These are phyloP conservation scores for Didymella segeticola DNA, from an alignment of 2,329 filamentous ascomycete species.

Conservation along the genomic window DNA sequence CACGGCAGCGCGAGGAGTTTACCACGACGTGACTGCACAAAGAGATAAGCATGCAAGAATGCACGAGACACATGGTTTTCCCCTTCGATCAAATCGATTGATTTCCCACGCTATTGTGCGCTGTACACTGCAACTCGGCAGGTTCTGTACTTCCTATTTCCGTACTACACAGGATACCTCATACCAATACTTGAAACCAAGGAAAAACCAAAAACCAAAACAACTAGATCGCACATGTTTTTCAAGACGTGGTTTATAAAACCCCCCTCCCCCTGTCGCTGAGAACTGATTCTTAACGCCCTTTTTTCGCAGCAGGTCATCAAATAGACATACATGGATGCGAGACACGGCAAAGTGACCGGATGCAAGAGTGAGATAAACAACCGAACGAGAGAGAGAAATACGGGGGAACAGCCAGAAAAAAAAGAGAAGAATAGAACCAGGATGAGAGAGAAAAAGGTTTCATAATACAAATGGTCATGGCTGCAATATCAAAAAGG, in stretches of 20 bases:
- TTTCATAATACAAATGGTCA: slow-evolving; percentile 46
- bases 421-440: slow-evolving; percentile 29
- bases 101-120: slow-evolving; percentile 11
- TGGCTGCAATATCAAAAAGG: slow-evolving; percentile 32
- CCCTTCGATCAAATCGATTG: no score
- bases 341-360: slow-evolving; percentile 37
- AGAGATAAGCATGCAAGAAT: no score
- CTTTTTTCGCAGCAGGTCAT: slow-evolving; percentile 27
- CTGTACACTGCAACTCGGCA: slow-evolving; percentile 7
- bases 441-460: slow-evolving; percentile 28
- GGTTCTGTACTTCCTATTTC: slow-evolving; percentile 5
- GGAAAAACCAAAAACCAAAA: no score
- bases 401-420: no score
- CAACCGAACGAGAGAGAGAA: background rate
- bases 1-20: no score
- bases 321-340: no score
- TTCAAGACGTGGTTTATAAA: slow-evolving; percentile 17
- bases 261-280: slow-evolving; percentile 35
- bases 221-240: slow-evolving; percentile 8
- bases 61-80: no score
- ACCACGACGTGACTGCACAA: no score
- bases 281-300: slow-evolving; percentile 30
- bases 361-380: slow-evolving; percentile 36
- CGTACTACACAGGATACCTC: slow-evolving; percentile 4
- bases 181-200: slow-evolving; percentile 14